Evolutionary conservation across 2,329 filamentous ascomycete genomes (phyloP).

Genomic region (Ophiostoma quercus): DNA sequence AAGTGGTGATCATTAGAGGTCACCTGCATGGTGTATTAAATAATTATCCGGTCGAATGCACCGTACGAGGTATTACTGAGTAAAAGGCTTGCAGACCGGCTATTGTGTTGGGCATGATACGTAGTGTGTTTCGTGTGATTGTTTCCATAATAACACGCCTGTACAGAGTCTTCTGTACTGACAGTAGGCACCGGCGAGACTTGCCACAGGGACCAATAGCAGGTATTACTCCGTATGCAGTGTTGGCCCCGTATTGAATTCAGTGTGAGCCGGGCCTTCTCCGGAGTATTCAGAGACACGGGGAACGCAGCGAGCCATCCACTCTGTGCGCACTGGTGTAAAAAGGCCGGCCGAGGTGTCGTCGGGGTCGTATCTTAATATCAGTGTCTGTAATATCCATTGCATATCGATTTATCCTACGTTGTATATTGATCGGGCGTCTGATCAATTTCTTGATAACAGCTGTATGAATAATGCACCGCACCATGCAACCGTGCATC

Average conservation of each 20-base stretch:
- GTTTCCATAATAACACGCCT: background rate
- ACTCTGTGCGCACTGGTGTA: background rate
- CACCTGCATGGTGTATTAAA: background rate
- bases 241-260: background rate
- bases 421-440: background rate
- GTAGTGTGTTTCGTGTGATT: background rate
- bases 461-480: slow-evolving; percentile 1
- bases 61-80: background rate
- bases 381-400: background rate
- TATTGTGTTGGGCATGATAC: background rate
- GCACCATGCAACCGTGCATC: background rate
- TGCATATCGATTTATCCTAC: background rate
- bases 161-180: background rate
- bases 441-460: background rate
- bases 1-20: background rate
- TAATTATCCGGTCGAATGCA: background rate
- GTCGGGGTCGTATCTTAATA: background rate
- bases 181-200: background rate
- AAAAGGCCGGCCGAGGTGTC: slow-evolving; percentile 2
- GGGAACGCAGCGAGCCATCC: background rate
- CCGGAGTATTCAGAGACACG: slow-evolving; percentile 11
- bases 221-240: background rate
- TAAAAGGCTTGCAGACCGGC: background rate
- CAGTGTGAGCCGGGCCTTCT: slow-evolving; percentile 21
- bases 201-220: background rate